Conservation (phyloP, 2,329 filamentous ascomycete species). For the Penicillium verrucosum region DNA sequence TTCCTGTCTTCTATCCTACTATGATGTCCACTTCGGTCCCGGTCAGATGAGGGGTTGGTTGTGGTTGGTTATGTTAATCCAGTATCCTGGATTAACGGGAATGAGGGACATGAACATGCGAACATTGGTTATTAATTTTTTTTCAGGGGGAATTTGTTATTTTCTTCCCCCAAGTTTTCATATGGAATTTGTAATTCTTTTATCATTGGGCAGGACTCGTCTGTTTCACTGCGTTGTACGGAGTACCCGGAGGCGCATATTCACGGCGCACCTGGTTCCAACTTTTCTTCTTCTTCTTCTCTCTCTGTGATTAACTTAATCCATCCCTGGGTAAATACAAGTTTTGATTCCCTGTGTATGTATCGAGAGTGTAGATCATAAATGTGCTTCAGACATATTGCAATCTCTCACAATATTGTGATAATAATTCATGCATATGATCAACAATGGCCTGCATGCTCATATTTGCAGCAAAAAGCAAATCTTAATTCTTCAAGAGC, state of each 20-base stretch:
- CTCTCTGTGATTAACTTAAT: conserved; percentile 14
- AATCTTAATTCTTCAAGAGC: neutral
- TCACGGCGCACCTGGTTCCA: conserved; percentile 12
- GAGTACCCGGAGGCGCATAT: conserved; percentile 8
- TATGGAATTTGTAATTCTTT: conserved; percentile 18
- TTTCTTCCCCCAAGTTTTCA: neutral
- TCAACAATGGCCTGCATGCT: neutral
- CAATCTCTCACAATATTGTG: neutral
- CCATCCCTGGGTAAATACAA: conserved; percentile 11
- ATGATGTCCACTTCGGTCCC: neutral
- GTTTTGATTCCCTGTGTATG: neutral
- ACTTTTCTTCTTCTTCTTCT: neutral
- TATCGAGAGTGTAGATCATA: neutral
- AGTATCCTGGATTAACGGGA: neutral
- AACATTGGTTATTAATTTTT: conserved; percentile 12
- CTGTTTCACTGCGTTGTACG: neutral
- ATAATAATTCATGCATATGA: neutral
- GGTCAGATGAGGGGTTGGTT: neutral
- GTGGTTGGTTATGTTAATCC: conserved; percentile 1
- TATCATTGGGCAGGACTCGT: conserved; percentile 4
- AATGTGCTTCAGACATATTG: neutral
- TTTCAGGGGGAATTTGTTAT: neutral
- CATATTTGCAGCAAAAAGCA: neutral
- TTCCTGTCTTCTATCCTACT: neutral
- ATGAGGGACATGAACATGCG: conserved; percentile 21